phyloP scores from a whole-genome alignment of 148 eudicot genomes.

The Agrostemma githago region DNA sequence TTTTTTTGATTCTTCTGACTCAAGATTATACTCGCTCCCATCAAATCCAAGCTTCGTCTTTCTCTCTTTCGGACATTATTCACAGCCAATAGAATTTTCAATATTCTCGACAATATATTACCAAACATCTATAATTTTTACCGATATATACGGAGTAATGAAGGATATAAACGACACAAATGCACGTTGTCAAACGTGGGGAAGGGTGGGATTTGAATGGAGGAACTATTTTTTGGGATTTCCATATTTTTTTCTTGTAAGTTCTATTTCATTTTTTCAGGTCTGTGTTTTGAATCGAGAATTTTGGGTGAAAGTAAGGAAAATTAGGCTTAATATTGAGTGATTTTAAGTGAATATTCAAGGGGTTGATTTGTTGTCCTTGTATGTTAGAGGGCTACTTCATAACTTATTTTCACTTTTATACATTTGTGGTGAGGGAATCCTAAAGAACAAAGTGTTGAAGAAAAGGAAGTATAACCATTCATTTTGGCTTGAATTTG shows the following conservation, averaged over 20 bases:
- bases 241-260: background rate
- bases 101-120: too few relatives aligned
- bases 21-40: background rate
- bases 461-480: background rate
- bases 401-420: background rate
- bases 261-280: background rate
- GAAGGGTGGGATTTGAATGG: too few relatives aligned
- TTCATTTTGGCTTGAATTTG: background rate
- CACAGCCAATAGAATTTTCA: too few relatives aligned
- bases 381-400: slow-evolving; percentile 11
- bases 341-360: background rate
- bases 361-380: slow-evolving; percentile 6
- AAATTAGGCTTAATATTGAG: background rate
- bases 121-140: too few relatives aligned
- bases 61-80: too few relatives aligned
- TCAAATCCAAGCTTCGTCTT: too few relatives aligned
- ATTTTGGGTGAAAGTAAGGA: background rate
- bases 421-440: slow-evolving; percentile 10
- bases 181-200: too few relatives aligned
- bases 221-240: slow-evolving; percentile 4
- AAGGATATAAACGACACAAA: too few relatives aligned
- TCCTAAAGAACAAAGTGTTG: background rate
- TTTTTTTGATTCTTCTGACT: background rate
- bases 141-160: too few relatives aligned
- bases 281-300: background rate